These are phyloP conservation scores for Lasiodiplodia sp. DNA, from an alignment of 2,329 filamentous ascomycete species.

Conservation along the genomic window DNA sequence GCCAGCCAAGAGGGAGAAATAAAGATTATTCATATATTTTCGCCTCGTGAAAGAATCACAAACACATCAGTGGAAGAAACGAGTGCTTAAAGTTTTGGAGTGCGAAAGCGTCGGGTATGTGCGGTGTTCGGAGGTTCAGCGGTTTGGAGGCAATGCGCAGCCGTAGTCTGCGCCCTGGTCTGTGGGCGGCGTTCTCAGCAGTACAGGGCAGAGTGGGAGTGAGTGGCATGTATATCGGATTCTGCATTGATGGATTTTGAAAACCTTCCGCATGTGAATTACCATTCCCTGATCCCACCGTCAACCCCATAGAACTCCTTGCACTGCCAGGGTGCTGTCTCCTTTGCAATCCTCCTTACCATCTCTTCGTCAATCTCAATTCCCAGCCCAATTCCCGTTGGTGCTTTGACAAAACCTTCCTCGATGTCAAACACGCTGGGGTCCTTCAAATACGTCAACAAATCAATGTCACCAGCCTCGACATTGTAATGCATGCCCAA, in stretches of 20 bases:
- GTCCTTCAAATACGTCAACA: constrained; percentile 70
- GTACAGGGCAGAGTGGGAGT: no score
- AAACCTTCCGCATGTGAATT: not conserved
- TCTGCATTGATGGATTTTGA: no score
- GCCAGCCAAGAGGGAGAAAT: no score
- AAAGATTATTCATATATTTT: not conserved
- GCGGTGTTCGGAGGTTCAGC: constrained; percentile 4
- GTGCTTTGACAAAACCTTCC: constrained; percentile 68
- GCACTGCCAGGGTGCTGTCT: constrained; percentile 65
- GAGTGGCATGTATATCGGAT: no score
- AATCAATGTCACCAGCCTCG: constrained; percentile 41
- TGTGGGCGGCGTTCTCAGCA: no score
- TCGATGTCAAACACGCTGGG: constrained; percentile 70
- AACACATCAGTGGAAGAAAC: no score
- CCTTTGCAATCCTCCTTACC: constrained; percentile 66
- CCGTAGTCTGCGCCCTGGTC: not conserved
- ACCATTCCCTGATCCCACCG: not conserved
- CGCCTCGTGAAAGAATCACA: not conserved
- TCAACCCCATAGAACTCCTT: constrained; percentile 52
- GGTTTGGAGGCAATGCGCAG: not conserved
- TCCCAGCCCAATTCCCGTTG: constrained; percentile 68
- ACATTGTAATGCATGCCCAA: constrained; percentile 80
- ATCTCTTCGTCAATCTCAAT: constrained; percentile 74
- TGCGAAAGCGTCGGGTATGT: not conserved
- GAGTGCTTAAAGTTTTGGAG: not conserved